Conservation (phyloP, 768 basidiomycete species). For the Termitomyces sp. region DNA sequence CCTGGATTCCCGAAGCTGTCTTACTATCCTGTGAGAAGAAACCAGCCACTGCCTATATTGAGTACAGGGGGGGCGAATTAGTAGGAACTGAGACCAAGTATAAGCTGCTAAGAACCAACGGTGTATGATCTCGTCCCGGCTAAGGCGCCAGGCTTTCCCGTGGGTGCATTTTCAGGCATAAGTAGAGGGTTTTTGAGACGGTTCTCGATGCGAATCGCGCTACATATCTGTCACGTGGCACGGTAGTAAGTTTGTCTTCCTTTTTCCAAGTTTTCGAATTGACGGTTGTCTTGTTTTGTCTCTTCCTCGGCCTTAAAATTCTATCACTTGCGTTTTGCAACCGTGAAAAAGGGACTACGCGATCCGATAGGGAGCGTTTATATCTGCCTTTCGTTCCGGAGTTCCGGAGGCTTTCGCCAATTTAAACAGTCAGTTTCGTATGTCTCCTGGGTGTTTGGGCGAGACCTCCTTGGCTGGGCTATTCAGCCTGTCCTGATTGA, state of each 20-base stretch:
- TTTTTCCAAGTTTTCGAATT: no score
- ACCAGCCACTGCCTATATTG: slow-evolving; percentile 4
- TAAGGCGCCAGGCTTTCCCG: background rate
- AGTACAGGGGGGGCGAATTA: background rate
- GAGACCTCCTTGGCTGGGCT: no score
- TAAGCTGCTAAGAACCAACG: background rate
- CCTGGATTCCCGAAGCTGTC: background rate
- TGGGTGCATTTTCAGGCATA: background rate
- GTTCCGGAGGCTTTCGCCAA: no score
- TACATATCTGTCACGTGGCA: background rate
- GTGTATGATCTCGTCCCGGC: background rate
- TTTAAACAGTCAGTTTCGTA: no score
- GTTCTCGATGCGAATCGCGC: background rate
- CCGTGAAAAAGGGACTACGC: no score
- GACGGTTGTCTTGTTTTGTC: no score
- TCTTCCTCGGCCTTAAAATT: no score
- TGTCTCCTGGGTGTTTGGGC: no score
- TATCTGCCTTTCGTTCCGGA: no score
- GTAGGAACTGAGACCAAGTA: background rate
- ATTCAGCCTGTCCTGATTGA: no score
- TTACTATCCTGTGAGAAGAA: slow-evolving; percentile 12
- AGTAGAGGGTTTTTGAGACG: background rate
- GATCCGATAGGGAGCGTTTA: no score
- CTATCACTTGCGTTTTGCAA: no score
- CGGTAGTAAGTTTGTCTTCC: background rate